phyloP scores from a whole-genome alignment of 148 eudicot genomes.

The Bassia scoparia region DNA sequence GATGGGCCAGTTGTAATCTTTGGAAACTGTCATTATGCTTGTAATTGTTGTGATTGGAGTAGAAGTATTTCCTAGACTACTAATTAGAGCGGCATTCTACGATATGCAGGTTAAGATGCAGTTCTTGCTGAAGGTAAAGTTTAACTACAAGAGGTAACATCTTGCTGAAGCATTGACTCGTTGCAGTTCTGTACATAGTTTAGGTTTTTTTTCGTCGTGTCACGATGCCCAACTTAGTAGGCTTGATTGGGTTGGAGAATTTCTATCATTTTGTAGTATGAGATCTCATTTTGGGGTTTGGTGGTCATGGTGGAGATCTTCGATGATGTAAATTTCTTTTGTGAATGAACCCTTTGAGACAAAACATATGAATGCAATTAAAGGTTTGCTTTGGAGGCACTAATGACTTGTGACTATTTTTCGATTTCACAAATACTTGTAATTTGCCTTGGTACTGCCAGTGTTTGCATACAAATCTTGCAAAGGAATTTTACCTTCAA shows the following conservation, averaged over 20 bases:
- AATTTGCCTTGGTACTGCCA: background rate
- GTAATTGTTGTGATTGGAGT: background rate
- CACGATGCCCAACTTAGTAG: background rate
- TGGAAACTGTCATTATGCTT: background rate
- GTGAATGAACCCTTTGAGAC: background rate
- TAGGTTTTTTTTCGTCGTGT: conserved; percentile 12
- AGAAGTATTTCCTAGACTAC: background rate
- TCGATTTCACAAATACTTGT: background rate
- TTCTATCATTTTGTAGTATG: conserved; percentile 8
- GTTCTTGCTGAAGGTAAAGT: conserved; percentile 85
- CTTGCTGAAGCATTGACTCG: background rate
- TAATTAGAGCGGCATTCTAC: background rate
- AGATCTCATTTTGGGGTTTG: conserved; percentile 70
- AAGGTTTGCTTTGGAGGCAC: background rate
- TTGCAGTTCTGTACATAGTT: conserved; percentile 11
- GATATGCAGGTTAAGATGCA: conserved; percentile 92
- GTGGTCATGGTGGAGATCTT: conserved; percentile 52
- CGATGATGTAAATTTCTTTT: conserved; percentile 1
- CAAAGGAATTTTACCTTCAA: background rate
- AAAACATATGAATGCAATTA: background rate
- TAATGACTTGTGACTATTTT: background rate
- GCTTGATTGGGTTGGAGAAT: background rate
- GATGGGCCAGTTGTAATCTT: background rate
- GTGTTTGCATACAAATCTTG: background rate
- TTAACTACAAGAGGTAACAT: conserved; percentile 68